phyloP scores from a whole-genome alignment of 352 stramenopile species.

The Phytophthora cactorum region DNA sequence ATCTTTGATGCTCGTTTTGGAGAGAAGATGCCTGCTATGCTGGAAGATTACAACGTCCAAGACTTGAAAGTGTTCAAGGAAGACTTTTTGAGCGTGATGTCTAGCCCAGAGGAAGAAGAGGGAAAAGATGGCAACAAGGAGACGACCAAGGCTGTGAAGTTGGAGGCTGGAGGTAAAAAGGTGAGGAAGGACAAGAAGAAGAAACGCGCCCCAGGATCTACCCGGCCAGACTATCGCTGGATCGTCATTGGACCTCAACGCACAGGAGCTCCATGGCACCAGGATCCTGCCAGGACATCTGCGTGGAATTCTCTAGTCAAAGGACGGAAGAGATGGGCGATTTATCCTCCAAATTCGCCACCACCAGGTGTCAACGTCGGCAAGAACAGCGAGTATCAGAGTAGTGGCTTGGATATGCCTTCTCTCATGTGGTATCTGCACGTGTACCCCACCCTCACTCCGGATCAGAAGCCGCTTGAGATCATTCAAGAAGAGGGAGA shows the following conservation, averaged over 20 bases:
- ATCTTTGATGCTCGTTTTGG: conserved; percentile 88
- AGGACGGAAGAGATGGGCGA: conserved; percentile 95
- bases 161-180: conserved; percentile 46
- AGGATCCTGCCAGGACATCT: conserved; percentile 95
- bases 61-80: conserved; percentile 78
- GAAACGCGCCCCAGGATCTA: conserved; percentile 37
- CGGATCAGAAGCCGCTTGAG: conserved; percentile 78
- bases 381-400: conserved; percentile 59
- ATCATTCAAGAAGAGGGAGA: conserved; percentile 94
- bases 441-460: conserved; percentile 80
- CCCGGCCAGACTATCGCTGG: conserved; percentile 80
- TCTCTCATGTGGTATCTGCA: conserved; percentile 88
- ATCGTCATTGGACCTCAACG: conserved; percentile 84
- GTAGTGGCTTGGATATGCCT: conserved; percentile 77
- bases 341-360: conserved; percentile 92
- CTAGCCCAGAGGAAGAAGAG: conserved; percentile 28
- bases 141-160: conserved; percentile 30
- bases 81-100: conserved; percentile 67
- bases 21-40: conserved; percentile 76
- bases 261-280: conserved; percentile 94
- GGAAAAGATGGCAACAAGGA: conserved; percentile 13
- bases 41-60: conserved; percentile 70
- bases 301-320: conserved; percentile 96
- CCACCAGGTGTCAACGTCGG: conserved; percentile 69
- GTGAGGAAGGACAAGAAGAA: conserved; percentile 47